These are phyloP conservation scores for Naganishia albida DNA, from an alignment of 1,284 basidiomycete genomes.

Conservation along the genomic window DNA sequence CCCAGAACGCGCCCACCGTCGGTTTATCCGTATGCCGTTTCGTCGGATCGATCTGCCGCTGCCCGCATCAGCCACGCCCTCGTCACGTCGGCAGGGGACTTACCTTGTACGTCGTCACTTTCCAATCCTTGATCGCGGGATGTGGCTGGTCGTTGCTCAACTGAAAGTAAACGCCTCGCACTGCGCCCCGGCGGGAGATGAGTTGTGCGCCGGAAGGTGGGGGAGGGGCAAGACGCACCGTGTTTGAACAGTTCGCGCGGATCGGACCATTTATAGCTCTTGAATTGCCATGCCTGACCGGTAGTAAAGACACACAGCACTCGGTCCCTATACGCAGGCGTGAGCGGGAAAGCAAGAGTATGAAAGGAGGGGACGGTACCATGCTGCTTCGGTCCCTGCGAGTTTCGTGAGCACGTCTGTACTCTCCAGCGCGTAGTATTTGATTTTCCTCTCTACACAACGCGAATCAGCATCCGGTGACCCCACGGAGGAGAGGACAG, in stretches of 20 bases:
- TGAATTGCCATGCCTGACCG: slow-evolving; percentile 96
- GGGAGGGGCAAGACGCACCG: slow-evolving; percentile 60
- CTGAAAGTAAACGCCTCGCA: slow-evolving; percentile 88
- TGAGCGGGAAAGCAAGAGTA: background rate
- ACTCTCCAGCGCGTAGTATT: slow-evolving; percentile 84
- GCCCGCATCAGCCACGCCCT: background rate
- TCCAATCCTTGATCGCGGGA: slow-evolving; percentile 89
- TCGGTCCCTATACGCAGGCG: slow-evolving; percentile 62
- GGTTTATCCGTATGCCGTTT: slow-evolving; percentile 93
- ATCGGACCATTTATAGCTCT: slow-evolving; percentile 92
- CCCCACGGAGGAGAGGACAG: background rate
- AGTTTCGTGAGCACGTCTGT: slow-evolving; percentile 90
- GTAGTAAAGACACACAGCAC: slow-evolving; percentile 97
- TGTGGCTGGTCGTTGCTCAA: slow-evolving; percentile 91
- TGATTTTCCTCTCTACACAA: slow-evolving; percentile 52
- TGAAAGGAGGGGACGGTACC: slow-evolving; percentile 56
- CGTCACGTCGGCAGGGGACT: slow-evolving; percentile 34
- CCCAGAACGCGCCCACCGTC: slow-evolving; percentile 93
- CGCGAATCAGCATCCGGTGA: background rate
- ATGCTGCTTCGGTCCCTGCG: slow-evolving; percentile 70
- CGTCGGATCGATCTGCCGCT: slow-evolving; percentile 75
- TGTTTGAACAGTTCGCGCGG: slow-evolving; percentile 89
- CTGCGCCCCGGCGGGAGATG: slow-evolving; percentile 59
- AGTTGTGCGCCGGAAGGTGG: slow-evolving; percentile 23
- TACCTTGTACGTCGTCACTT: slow-evolving; percentile 89